phyloP scores from a whole-genome alignment of 768 basidiomycete genomes.

The Austroboletus eburneus region DNA sequence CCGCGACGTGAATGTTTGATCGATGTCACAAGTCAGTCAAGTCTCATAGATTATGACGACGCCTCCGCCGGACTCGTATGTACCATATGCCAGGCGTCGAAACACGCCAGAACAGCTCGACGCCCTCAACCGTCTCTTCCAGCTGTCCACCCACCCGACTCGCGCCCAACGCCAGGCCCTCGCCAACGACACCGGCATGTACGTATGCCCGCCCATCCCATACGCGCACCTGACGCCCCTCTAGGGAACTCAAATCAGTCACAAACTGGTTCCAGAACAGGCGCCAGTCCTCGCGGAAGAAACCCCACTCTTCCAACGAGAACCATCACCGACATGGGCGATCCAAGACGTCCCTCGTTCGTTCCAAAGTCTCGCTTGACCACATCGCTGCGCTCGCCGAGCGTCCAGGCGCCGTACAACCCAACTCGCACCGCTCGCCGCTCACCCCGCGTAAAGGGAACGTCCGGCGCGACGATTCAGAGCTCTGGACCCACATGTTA shows the following conservation, averaged over 20 bases:
- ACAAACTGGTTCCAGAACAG: constrained; percentile 85
- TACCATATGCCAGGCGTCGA: constrained; percentile 29
- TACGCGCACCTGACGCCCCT: constrained; percentile 5
- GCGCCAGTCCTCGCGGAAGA: constrained; percentile 47
- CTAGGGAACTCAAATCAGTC: constrained; percentile 63
- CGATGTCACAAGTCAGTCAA: constrained; percentile 17
- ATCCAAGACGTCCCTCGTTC: constrained; percentile 16
- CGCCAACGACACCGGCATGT: constrained; percentile 39
- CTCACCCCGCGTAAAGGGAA: constrained; percentile 29
- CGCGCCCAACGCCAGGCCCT: constrained; percentile 39
- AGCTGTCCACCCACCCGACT: constrained; percentile 37
- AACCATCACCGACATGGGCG: constrained; percentile 15
- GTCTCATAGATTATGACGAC: neutral
- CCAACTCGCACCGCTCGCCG: constrained; percentile 8
- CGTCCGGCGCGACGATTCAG: constrained; percentile 2
- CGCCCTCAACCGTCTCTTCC: constrained; percentile 34
- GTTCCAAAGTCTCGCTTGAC: constrained; percentile 30
- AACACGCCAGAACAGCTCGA: constrained; percentile 33
- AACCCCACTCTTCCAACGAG: constrained; percentile 19
- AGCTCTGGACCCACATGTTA: constrained; percentile 29
- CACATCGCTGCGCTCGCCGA: constrained; percentile 28
- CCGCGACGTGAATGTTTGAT: constrained; percentile 20
- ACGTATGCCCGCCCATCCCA: neutral
- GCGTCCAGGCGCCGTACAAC: constrained; percentile 20
- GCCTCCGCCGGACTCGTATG: constrained; percentile 5